Conservation (phyloP, 2,329 filamentous ascomycete species). For the Aspergillus calidoustus region DNA sequence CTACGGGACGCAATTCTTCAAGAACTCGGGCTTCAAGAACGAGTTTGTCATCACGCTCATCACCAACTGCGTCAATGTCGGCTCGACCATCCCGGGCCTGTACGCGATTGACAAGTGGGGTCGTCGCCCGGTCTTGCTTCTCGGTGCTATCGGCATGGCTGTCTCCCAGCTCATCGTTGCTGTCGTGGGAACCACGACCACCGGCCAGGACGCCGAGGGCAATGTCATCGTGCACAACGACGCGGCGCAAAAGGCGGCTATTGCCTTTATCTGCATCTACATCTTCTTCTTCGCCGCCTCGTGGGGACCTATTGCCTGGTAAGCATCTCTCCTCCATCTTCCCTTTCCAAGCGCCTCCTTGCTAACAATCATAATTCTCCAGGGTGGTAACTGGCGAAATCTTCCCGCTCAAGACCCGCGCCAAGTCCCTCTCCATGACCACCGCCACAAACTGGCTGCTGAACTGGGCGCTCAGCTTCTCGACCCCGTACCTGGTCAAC, state of each 20-base stretch:
- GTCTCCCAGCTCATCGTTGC: slow-evolving; percentile 56
- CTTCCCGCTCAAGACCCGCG: slow-evolving; percentile 53
- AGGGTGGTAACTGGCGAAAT: slow-evolving; percentile 54
- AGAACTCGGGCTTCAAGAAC: slow-evolving; percentile 46
- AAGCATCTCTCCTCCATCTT: background rate
- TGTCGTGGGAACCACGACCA: slow-evolving; percentile 48
- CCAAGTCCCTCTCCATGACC: slow-evolving; percentile 56
- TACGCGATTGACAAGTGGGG: slow-evolving; percentile 56
- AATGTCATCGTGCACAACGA: slow-evolving; percentile 31
- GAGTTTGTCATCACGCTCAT: slow-evolving; percentile 54
- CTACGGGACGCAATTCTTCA: slow-evolving; percentile 48
- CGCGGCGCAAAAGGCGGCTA: slow-evolving; percentile 47
- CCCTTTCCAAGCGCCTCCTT: too few species aligned
- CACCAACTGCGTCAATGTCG: slow-evolving; percentile 54
- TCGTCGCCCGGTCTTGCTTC: slow-evolving; percentile 52
- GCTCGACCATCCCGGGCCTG: slow-evolving; percentile 53
- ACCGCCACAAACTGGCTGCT: slow-evolving; percentile 61
- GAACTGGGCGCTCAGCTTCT: slow-evolving; percentile 81
- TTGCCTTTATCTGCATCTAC: slow-evolving; percentile 53
- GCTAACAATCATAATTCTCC: background rate
- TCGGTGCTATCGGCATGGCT: slow-evolving; percentile 52
- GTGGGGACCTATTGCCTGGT: slow-evolving; percentile 46
- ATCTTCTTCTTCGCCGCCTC: slow-evolving; percentile 54
- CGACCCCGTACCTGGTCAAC: slow-evolving; percentile 79
- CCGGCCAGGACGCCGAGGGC: background rate